These are phyloP conservation scores for Mycena galericulata DNA, from an alignment of 768 basidiomycete genomes.

Conservation along the genomic window DNA sequence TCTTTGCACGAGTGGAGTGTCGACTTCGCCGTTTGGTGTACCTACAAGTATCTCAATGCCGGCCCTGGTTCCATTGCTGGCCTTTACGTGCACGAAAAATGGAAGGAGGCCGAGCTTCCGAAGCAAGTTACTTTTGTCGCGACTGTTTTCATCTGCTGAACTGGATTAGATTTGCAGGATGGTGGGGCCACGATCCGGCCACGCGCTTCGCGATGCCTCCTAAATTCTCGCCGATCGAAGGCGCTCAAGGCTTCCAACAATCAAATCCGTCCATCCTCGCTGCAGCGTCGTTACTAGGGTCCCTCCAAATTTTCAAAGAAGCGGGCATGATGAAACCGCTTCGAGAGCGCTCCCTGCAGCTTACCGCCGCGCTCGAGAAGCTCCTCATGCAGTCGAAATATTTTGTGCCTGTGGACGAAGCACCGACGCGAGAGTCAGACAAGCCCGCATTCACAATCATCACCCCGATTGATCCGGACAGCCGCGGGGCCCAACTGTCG, in stretches of 20 bases:
- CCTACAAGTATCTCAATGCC: slow-evolving; percentile 98
- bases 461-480: slow-evolving; percentile 76
- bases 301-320: slow-evolving; percentile 82
- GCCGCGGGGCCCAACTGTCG: slow-evolving; percentile 90
- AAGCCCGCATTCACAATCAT: slow-evolving; percentile 87
- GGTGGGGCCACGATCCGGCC: slow-evolving; percentile 95
- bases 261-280: slow-evolving; percentile 92
- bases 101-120: slow-evolving; percentile 71
- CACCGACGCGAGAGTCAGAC: slow-evolving; percentile 35
- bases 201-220: slow-evolving; percentile 95
- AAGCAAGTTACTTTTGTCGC: slow-evolving; percentile 61
- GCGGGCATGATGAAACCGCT: slow-evolving; percentile 81
- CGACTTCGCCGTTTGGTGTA: slow-evolving; percentile 99
- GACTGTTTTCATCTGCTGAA: slow-evolving; percentile 32
- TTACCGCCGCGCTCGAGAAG: slow-evolving; percentile 80
- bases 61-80: slow-evolving; percentile 99
- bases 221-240: slow-evolving; percentile 83
- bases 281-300: slow-evolving; percentile 84
- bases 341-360: slow-evolving; percentile 72
- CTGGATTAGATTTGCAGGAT: slow-evolving; percentile 82
- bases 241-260: slow-evolving; percentile 96
- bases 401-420: slow-evolving; percentile 63
- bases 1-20: slow-evolving; percentile 92
- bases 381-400: slow-evolving; percentile 71
- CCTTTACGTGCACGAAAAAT: slow-evolving; percentile 87